Evolutionary conservation across 352 stramenopile genomes (phyloP).

Genomic region (Pythium phragmiticola): DNA sequence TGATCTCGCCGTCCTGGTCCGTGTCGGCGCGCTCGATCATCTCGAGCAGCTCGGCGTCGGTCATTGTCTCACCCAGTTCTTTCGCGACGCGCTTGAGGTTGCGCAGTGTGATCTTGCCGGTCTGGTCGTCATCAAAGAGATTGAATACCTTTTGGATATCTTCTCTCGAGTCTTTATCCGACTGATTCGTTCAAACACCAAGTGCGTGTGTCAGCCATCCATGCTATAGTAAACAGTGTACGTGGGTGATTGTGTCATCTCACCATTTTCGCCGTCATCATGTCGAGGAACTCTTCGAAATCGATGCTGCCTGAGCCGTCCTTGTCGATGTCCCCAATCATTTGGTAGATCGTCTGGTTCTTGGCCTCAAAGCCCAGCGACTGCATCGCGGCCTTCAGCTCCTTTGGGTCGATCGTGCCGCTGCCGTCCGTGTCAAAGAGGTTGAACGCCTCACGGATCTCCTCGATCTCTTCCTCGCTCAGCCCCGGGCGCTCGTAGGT

Average conservation of each 20-base stretch:
- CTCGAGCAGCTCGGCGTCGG: conserved; percentile 98
- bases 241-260: background rate
- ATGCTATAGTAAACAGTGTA: background rate
- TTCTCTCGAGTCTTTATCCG: conserved; percentile 94
- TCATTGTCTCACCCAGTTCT: conserved; percentile 99
- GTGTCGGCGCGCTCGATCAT: conserved; percentile 98
- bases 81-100: conserved; percentile 98
- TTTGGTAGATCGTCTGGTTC: conserved; percentile 98
- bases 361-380: conserved; percentile 96
- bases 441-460: conserved; percentile 97
- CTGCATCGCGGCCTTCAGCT: conserved; percentile 96
- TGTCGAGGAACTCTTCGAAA: conserved; percentile 97
- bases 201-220: background rate
- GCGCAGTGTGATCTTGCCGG: conserved; percentile 95
- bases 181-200: conserved; percentile 39
- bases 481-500: conserved; percentile 89
- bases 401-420: conserved; percentile 96
- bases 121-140: conserved; percentile 98
- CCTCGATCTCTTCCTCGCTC: conserved; percentile 94
- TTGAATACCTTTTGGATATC: conserved; percentile 97
- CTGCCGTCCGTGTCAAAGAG: conserved; percentile 97
- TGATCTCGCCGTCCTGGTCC: conserved; percentile 96
- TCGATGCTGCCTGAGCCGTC: conserved; percentile 95
- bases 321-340: conserved; percentile 97
- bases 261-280: conserved; percentile 96